Evolutionary conservation across 441 rosid genomes (phyloP).

Genomic region (Flueggea neowawraea): DNA sequence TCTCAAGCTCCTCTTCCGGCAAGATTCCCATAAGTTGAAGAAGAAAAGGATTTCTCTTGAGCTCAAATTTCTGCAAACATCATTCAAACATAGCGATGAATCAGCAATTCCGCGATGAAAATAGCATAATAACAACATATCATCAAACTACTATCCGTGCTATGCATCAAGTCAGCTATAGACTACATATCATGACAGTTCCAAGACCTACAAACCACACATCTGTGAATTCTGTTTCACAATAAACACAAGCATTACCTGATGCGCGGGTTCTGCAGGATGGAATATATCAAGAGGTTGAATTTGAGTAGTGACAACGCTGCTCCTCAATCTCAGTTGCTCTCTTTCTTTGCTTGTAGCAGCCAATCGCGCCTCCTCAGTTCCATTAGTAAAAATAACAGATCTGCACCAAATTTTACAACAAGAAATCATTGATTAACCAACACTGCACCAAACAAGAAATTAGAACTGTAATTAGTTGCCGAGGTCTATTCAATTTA

Average conservation of each 20-base stretch:
- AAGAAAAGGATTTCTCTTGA: conserved; percentile 68
- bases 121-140: no score
- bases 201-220: no score
- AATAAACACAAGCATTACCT: conserved; percentile 31
- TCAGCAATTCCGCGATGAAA: not conserved
- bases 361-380: conserved; percentile 77
- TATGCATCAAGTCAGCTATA: not conserved
- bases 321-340: conserved; percentile 61
- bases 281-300: conserved; percentile 62
- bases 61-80: conserved; percentile 72
- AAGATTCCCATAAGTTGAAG: conserved; percentile 81
- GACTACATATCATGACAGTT: no score
- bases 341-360: conserved; percentile 78
- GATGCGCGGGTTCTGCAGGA: conserved; percentile 92
- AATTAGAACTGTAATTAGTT: not conserved
- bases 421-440: no score
- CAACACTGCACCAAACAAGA: conserved; percentile 2
- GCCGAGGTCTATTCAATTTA: conserved; percentile 5
- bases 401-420: conserved; percentile 41
- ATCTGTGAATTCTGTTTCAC: no score
- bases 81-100: not conserved
- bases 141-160: not conserved
- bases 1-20: conserved; percentile 75
- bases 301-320: conserved; percentile 76
- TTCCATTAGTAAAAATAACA: conserved; percentile 72